Evolutionary conservation across 805 yeast species (phyloP), one percentile per base, ranked within the genome.

Genomic region (Saccharomycopsis sp.): DNA sequence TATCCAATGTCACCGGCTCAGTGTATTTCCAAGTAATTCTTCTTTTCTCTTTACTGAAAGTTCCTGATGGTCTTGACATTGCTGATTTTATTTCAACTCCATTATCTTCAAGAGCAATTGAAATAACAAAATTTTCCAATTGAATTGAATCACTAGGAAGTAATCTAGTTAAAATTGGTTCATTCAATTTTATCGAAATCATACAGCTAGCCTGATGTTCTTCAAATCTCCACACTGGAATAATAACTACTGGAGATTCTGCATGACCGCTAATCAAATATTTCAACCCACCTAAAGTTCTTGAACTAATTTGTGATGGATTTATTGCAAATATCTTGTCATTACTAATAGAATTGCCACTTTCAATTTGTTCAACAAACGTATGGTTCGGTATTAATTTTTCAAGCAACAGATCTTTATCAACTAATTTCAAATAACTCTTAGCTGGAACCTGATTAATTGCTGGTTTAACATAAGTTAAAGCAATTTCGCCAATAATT

Each of bases 191-290:
- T 51, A 86, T 64, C 16, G 82, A 78, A 46, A 90, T 70, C 65
- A 89, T 84, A 46, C 90, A 82, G 53, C 95, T 81, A 1, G 96
- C 80, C 65, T 88, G 96, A 44, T 72, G 80, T 16, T 73, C 72
- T 60, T 89, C 96, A 58, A 82, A 83, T 57, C 88, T 83, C 97
- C 97, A 93, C 37, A 82, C 76, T 34, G 96, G 96, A 32, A 78
- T 71, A 38, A 90, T 71, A 23, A 75, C 61, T 21, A 90, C 62
- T 9, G 97, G 97, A 7, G 81, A 75, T 13, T 65, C 59, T 47
- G 69, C 65, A 44, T 68, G 65, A 20, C 35, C 35, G 34, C 71
- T 71, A 40, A 75, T 57, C 59, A 81, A 70, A 59, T 89, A 90
- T 59, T 85, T 85, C 54, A 89, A 64, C 0, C 89, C 95, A 22